phyloP scores from a whole-genome alignment of 2,329 filamentous ascomycete species.

The Lojkania enalia region DNA sequence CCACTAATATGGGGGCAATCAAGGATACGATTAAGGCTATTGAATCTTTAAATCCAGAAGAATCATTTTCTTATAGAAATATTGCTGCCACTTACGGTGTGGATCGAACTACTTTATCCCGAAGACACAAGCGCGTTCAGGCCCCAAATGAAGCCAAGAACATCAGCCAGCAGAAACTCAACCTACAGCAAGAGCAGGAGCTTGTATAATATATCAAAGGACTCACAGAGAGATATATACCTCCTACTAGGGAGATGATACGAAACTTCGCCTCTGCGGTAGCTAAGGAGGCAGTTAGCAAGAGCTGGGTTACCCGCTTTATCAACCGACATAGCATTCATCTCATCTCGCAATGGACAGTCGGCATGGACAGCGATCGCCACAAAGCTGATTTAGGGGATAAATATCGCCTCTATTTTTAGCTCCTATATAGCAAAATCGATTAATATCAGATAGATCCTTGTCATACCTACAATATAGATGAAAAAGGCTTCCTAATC shows the following conservation, averaged over 20 bases:
- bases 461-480: constrained; percentile 2
- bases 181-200: neutral
- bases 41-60: no score
- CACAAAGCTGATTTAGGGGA: neutral
- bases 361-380: constrained; percentile 1
- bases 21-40: no score
- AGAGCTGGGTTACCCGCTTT: neutral
- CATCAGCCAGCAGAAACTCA: neutral
- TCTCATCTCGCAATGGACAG: constrained; percentile 4
- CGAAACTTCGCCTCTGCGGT: constrained; percentile 1
- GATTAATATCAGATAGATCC: neutral
- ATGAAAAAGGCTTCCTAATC: constrained; percentile 2
- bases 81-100: no score
- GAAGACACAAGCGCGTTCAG: neutral
- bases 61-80: no score
- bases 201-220: neutral
- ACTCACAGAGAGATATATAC: neutral
- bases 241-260: neutral
- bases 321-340: neutral
- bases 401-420: constrained; percentile 3
- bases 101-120: neutral
- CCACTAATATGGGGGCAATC: no score
- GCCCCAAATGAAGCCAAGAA: neutral
- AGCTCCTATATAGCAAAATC: constrained; percentile 2
- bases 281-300: neutral